These are phyloP conservation scores for Solidago caesia DNA, from an alignment of 129 eudicot species.

Conservation along the genomic window DNA sequence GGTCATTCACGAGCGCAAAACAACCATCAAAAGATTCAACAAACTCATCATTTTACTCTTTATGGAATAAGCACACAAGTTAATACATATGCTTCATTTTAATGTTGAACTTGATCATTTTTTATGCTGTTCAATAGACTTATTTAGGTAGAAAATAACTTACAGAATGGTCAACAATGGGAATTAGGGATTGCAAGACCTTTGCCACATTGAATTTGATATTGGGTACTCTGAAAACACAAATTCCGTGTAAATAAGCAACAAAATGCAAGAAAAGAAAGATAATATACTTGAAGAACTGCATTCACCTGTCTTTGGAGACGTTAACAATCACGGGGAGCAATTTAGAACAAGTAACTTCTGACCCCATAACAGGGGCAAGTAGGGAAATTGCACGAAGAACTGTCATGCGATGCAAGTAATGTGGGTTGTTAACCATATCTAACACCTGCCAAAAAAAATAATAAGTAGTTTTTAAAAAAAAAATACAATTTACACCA, in stretches of 20 bases:
- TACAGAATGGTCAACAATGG: slow-evolving; percentile 80
- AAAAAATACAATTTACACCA: background rate
- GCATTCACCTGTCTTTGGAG: slow-evolving; percentile 75
- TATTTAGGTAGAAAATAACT: slow-evolving; percentile 22
- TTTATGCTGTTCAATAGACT: background rate
- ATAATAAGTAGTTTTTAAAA: background rate
- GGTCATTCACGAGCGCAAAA: background rate
- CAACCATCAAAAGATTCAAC: background rate
- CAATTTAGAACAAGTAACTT: slow-evolving; percentile 84
- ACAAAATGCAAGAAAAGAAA: background rate
- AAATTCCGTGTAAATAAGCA: background rate
- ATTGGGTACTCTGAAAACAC: slow-evolving; percentile 73
- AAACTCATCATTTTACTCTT: background rate
- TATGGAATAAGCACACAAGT: background rate
- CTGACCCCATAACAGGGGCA: slow-evolving; percentile 94
- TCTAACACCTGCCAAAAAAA: slow-evolving; percentile 65
- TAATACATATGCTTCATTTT: background rate
- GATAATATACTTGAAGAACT: background rate
- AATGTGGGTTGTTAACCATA: slow-evolving; percentile 78
- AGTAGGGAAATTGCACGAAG: slow-evolving; percentile 77
- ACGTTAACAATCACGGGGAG: slow-evolving; percentile 74
- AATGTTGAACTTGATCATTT: background rate
- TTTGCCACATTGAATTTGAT: slow-evolving; percentile 90
- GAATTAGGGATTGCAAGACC: slow-evolving; percentile 77
- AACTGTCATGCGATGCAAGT: slow-evolving; percentile 82